Base-by-base conservation (phyloP, 1,284 basidiomycete species). In the Cryptococcus neoformans region DNA sequence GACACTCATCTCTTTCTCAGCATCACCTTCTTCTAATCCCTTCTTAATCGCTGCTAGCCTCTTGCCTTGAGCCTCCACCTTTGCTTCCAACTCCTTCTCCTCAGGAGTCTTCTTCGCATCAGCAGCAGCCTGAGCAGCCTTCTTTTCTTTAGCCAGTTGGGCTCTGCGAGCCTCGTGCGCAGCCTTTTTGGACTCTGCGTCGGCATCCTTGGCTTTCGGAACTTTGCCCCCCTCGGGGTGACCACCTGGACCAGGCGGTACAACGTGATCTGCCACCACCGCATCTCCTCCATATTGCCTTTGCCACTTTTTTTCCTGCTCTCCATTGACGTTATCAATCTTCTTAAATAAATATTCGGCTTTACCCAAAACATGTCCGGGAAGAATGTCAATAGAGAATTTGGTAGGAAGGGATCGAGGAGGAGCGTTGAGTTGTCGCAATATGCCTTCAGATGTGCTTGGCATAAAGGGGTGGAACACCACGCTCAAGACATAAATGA, bases 381-480 rank as follows among this genome's bases (percentile, higher is more conserved):
- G 84, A 38, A 96, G 82, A 56, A 99, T 86, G 73, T 98, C 95
- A 63, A 87, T 86, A 10, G 83, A 80, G 67, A 83, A 80, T 16
- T 80, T 80, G 42, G 83, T 81, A 1, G 91, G 87, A 1, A 96
- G 84, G 9, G 83, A 80, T 49, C 94, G 85, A 2, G 87, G 83
- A 2, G 93, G 93, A 0, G 93, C 94, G 74, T 96, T 92, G 63
- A 99, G 84, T 74, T 99, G 96, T 37, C 78, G 75, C 59, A 96
- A 83, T 60, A 99, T 94, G 8, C 86, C 82, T 17, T 86, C 85
- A 34, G 88, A 85, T 0, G 91, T 95, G 28, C 86, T 83, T 41
- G 96, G 96, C 94, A 99, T 98, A 85, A 93, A 99, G 0, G 96
- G 95, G 73, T 94, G 89, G 63, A 92, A 79, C 62, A 96, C 80